Evolutionary conservation across 352 stramenopile species (phyloP).

Genomic region (Phytophthora parvispora): DNA sequence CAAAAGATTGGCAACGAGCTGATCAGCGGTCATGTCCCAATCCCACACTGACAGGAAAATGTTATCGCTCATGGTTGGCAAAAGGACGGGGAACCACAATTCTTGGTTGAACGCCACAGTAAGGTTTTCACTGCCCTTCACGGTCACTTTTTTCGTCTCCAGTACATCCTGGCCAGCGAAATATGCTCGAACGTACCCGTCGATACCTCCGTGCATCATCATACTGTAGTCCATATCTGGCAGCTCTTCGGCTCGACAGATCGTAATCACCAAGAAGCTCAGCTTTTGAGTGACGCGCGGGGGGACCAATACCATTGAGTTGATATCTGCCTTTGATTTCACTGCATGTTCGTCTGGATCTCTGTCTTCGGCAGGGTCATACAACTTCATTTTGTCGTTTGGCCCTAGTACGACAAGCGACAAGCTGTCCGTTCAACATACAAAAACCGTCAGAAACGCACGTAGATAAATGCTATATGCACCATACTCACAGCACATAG

Average conservation of each 20-base stretch:
- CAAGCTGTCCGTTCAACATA: constrained; percentile 56
- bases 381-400: constrained; percentile 81
- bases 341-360: constrained; percentile 50
- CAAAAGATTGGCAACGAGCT: constrained; percentile 75
- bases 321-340: constrained; percentile 71
- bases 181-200: constrained; percentile 83
- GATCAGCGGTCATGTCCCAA: constrained; percentile 75
- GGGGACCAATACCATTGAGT: constrained; percentile 86
- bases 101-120: constrained; percentile 76
- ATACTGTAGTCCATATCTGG: constrained; percentile 89
- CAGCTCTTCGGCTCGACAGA: constrained; percentile 83
- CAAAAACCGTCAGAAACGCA: constrained; percentile 6
- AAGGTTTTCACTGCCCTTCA: constrained; percentile 66
- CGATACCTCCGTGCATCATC: constrained; percentile 73
- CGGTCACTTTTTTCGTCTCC: constrained; percentile 76
- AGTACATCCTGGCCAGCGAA: constrained; percentile 80
- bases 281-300: constrained; percentile 77
- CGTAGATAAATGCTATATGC: neutral
- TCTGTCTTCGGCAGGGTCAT: constrained; percentile 55
- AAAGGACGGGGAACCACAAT: constrained; percentile 88
- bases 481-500: constrained; percentile 78
- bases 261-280: constrained; percentile 82
- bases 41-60: constrained; percentile 91
- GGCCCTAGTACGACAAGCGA: constrained; percentile 90
- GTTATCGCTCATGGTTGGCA: constrained; percentile 86